phyloP scores from a whole-genome alignment of 2,329 filamentous ascomycete species.

The Exophiala dermatitidis region DNA sequence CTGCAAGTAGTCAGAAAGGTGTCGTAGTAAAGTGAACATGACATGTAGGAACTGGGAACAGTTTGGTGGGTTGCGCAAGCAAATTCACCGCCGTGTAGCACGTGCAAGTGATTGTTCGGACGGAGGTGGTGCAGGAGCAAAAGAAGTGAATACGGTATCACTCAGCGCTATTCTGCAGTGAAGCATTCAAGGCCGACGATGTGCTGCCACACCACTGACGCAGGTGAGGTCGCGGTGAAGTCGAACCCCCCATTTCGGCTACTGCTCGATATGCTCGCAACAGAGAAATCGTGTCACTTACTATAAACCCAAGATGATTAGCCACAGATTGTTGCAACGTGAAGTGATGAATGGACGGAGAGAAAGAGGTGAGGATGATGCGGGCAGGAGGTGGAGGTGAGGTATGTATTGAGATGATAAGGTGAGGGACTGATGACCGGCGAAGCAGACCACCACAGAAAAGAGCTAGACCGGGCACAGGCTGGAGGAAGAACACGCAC shows the following conservation, averaged over 20 bases:
- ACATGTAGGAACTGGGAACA: slow-evolving; percentile 16
- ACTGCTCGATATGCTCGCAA: slow-evolving; percentile 10
- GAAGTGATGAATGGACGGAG: too few species aligned
- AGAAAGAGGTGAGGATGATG: slow-evolving; percentile 9
- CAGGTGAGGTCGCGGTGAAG: slow-evolving; percentile 8
- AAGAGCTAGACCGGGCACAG: slow-evolving; percentile 25
- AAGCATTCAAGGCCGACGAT: slow-evolving; percentile 19
- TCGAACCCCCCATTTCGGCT: slow-evolving; percentile 4
- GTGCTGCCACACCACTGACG: slow-evolving; percentile 17
- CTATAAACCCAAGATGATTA: slow-evolving; percentile 15
- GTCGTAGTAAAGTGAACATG: slow-evolving; percentile 12
- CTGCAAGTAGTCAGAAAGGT: slow-evolving; percentile 44
- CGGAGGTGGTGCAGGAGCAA: slow-evolving; percentile 10
- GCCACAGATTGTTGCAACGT: not conserved
- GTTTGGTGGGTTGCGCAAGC: slow-evolving; percentile 14
- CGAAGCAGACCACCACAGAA: slow-evolving; percentile 13
- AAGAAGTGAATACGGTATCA: slow-evolving; percentile 11
- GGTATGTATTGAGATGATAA: not conserved
- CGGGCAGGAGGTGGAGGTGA: slow-evolving; percentile 3
- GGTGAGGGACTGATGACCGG: slow-evolving; percentile 14
- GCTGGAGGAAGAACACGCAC: slow-evolving; percentile 27
- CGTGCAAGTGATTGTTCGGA: slow-evolving; percentile 10
- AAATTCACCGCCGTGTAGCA: slow-evolving; percentile 14
- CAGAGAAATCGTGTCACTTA: slow-evolving; percentile 20
- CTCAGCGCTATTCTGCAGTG: slow-evolving; percentile 11